Evolutionary conservation across 345 rosid genomes (phyloP).

Genomic region (Kernera saxatilis): DNA sequence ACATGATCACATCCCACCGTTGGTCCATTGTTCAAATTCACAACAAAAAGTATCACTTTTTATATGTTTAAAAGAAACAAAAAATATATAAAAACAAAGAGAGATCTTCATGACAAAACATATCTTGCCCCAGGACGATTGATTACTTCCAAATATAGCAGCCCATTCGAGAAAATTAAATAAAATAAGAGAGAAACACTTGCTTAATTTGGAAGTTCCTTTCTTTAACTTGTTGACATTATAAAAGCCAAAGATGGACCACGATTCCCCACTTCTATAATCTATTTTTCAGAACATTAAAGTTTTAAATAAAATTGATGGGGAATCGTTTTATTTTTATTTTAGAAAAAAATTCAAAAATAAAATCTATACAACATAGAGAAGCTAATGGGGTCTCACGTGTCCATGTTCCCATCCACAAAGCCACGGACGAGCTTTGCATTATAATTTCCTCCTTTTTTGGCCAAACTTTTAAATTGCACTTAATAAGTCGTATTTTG

Average conservation of each 20-base stretch:
- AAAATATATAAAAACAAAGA: background rate
- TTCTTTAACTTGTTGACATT: slow-evolving; percentile 29
- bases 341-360: background rate
- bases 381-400: slow-evolving; percentile 26
- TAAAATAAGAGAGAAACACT: slow-evolving; percentile 5
- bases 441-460: background rate
- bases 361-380: slow-evolving; percentile 2
- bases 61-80: background rate
- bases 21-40: slow-evolving; percentile 12
- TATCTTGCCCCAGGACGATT: slow-evolving; percentile 17
- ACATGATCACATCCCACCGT: slow-evolving; percentile 11
- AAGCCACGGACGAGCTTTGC: slow-evolving; percentile 5
- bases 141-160: slow-evolving; percentile 28
- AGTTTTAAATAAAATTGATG: background rate
- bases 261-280: slow-evolving; percentile 29
- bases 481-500: background rate
- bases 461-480: background rate
- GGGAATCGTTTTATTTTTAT: slow-evolving; percentile 13
- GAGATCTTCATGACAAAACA: slow-evolving; percentile 24
- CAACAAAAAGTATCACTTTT: slow-evolving; percentile 12
- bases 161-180: slow-evolving; percentile 18
- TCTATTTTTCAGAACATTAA: background rate
- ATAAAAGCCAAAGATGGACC: slow-evolving; percentile 29
- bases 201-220: slow-evolving; percentile 30
- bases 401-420: slow-evolving; percentile 25